These are phyloP conservation scores for Fusarium tricinctum DNA, from an alignment of 2,329 filamentous ascomycete species.

Conservation along the genomic window DNA sequence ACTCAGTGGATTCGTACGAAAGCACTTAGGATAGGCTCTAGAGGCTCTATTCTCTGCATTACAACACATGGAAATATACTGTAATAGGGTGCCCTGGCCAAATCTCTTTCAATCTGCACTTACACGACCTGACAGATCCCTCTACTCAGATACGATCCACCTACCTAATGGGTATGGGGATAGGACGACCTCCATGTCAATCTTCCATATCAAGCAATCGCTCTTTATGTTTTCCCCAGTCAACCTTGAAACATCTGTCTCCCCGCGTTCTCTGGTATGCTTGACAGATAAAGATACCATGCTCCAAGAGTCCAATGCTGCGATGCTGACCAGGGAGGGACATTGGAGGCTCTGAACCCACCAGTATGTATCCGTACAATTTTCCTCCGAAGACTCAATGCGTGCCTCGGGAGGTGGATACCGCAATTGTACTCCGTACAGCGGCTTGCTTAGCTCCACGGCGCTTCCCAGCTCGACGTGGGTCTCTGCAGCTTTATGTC, in stretches of 20 bases:
- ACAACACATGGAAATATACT: no score
- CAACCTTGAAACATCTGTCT: background rate
- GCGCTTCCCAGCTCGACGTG: constrained; percentile 14
- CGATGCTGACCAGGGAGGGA: constrained; percentile 1
- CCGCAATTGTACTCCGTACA: constrained; percentile 2
- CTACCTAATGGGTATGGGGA: background rate
- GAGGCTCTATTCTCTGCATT: no score
- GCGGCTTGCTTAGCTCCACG: constrained; percentile 11
- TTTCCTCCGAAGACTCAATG: background rate
- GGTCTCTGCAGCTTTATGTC: constrained; percentile 12
- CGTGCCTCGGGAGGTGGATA: constrained; percentile 11
- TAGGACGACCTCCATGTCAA: no score
- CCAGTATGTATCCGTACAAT: background rate
- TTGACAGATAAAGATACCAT: background rate
- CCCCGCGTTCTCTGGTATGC: background rate
- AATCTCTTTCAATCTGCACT: background rate
- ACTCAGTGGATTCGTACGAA: background rate
- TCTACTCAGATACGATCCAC: background rate
- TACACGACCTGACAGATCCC: background rate
- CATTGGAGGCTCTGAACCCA: constrained; percentile 9
- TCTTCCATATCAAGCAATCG: background rate
- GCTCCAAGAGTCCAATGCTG: background rate
- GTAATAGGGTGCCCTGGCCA: no score
- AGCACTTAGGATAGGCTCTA: no score
- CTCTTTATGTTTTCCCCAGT: background rate